phyloP scores from a whole-genome alignment of 2,329 filamentous ascomycete species.

The Trichophyton equinum region DNA sequence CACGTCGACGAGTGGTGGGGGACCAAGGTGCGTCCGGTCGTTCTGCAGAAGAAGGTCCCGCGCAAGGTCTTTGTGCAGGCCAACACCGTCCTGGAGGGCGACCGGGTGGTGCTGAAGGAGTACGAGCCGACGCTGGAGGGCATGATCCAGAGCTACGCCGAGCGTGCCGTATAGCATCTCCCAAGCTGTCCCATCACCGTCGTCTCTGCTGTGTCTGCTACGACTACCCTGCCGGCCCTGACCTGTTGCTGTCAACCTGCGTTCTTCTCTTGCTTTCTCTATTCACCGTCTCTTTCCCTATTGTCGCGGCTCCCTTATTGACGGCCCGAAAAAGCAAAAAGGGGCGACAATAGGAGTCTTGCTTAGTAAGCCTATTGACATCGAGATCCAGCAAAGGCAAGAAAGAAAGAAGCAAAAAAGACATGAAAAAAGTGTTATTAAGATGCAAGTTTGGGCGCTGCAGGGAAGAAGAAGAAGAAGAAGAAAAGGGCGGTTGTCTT shows the following conservation, averaged over 20 bases:
- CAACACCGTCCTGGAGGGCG: slow-evolving; percentile 62
- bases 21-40: slow-evolving; percentile 54
- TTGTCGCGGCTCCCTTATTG: background rate
- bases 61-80: slow-evolving; percentile 81
- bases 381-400: background rate
- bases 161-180: slow-evolving; percentile 34
- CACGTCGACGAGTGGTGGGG: slow-evolving; percentile 76
- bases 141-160: slow-evolving; percentile 71
- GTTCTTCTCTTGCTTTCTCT: background rate
- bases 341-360: background rate
- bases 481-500: background rate
- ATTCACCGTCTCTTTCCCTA: background rate
- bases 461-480: background rate
- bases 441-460: background rate
- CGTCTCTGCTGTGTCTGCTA: too few relatives aligned
- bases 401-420: too few relatives aligned
- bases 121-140: slow-evolving; percentile 72
- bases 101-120: slow-evolving; percentile 65
- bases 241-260: too few relatives aligned
- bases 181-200: background rate
- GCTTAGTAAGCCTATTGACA: slow-evolving; percentile 1
- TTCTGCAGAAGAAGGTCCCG: slow-evolving; percentile 47
- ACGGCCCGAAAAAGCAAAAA: background rate
- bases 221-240: too few relatives aligned
- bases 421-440: background rate